Conservation (phyloP, 768 basidiomycete genomes). For the Calvatia gigantea region DNA sequence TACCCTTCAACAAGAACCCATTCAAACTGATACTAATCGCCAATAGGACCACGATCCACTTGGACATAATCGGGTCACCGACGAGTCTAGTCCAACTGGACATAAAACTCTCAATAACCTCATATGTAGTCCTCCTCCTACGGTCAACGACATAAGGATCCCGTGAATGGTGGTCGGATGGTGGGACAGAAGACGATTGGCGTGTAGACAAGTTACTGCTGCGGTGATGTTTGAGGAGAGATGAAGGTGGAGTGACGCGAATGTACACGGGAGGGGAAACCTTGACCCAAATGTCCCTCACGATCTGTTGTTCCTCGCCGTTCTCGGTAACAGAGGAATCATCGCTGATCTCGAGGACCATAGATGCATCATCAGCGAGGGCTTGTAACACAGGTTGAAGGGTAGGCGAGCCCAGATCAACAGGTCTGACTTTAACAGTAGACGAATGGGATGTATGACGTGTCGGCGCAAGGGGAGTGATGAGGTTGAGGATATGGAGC, state of each 20-base stretch:
- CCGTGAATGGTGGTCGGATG: not conserved
- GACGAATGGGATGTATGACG: constrained; percentile 34
- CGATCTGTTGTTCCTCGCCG: constrained; percentile 12
- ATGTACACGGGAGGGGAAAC: constrained; percentile 59
- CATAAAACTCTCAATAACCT: constrained; percentile 83
- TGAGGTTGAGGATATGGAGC: constrained; percentile 89
- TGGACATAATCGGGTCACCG: constrained; percentile 89
- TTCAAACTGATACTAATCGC: constrained; percentile 87
- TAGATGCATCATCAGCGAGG: constrained; percentile 39
- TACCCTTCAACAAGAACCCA: constrained; percentile 88
- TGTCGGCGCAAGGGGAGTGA: constrained; percentile 77
- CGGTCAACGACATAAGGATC: not conserved
- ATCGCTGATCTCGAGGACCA: constrained; percentile 14
- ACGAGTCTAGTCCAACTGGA: constrained; percentile 86
- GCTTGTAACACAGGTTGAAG: constrained; percentile 56
- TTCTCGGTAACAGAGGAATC: constrained; percentile 2
- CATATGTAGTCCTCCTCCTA: constrained; percentile 30
- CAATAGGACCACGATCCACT: constrained; percentile 91
- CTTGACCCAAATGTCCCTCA: constrained; percentile 51
- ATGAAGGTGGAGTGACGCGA: constrained; percentile 36
- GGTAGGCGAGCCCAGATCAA: constrained; percentile 66
- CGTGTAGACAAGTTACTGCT: not conserved
- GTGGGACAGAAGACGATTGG: not conserved
- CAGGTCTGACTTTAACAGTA: constrained; percentile 40
- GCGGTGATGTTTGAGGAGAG: constrained; percentile 9